Base-by-base conservation (phyloP, 1,139 yeast species). In the Wickerhamomyces sp. region DNA sequence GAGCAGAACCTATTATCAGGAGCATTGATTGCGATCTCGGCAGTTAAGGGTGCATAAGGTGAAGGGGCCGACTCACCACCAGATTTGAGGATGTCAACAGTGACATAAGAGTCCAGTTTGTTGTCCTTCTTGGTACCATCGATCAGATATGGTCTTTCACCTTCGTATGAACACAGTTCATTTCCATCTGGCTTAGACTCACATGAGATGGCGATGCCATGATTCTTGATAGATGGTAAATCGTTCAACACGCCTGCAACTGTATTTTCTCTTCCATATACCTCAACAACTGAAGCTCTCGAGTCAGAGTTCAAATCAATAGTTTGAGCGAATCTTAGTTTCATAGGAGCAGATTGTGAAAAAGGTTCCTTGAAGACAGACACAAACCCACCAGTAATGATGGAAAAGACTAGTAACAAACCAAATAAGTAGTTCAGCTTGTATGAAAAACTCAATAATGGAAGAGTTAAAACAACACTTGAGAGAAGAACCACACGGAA, bases 371-470 rank as follows among this genome's bases (percentile, higher is more conserved):
- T 60, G 14, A 66, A 52, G 10, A 72, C 55, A 3, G 79, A 63
- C 6, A 63, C 51, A 3, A 71, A 51, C 1, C 74, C 64, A 1
- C 79, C 74, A 32, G 64, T 50, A 30, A 70, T 43, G 8, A 73
- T 59, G 6, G 70, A 48, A 2, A 66, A 49, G 1, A 74, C 45
- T 26, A 79, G 57, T 0, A 69, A 56, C 9, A 75, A 54, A 6
- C 79, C 70, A 40, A 81, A 64, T 30, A 77, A 54, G 43, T 74
- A 71, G 61, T 85, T 85, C 42, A 86, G 60, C 56, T 85, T 84
- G 66, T 84, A 84, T 38, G 81, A 69, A 59, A 88, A 88, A 10
- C 95, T 93, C 42, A 86, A 59, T 26, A 83, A 62, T 10, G 93
- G 83, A 2, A 81, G 51, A 0, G 81, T 72, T 57, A 84, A 64